Evolutionary conservation across 2,329 filamentous ascomycete genomes (phyloP), one percentile per base, ranked within the genome.

Genomic region (Bipolaris zeicola): DNA sequence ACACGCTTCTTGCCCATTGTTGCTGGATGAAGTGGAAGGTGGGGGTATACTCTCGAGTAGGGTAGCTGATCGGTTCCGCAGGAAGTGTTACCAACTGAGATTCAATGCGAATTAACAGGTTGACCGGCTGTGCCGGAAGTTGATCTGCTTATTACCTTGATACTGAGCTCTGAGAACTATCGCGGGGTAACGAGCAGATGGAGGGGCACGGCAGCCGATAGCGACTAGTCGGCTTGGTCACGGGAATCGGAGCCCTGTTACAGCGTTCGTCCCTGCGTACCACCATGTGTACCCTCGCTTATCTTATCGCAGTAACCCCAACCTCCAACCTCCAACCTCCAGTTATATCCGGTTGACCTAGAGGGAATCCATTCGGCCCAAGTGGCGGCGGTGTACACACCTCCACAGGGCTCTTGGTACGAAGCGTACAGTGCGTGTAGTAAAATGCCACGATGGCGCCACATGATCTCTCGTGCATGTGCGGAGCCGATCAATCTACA

Each of bases 1-100:
- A 85, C 80, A 49, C 82, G 77, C 64, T 84, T 84, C 70, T 80
- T 79, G 47, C 68, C 76, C 77, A 80, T 80, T 46, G 16, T 52
- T 6, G n/a, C 42, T 47, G 34, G 34, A 20, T 47, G 13, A 10
- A 28, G 20, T 16, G 42, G 1, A 18, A 31, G 22, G 38, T 33
- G 37, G 13, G 14, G 22, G 28, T 36, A 20, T 34, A 18, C 47
- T 22, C 33, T 18, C 8, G 31, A 51, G n/a, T 41, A 41, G 47
- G 36, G 1, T 13, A 16, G 2, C 33, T 36, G 28, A 46, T 36
- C 22, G 16, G 28, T 24, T 47, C 36, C 42, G 24, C 33, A 7
- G 42, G 6, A 24, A 47, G 49, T 33, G 22, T 31, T 52, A 24
- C 36, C 42, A 31, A 33, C 31, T 18, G 36, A 36, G 26, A 31